phyloP scores from a whole-genome alignment of 2,329 filamentous ascomycete genomes.

The Gyromitra esculenta region DNA sequence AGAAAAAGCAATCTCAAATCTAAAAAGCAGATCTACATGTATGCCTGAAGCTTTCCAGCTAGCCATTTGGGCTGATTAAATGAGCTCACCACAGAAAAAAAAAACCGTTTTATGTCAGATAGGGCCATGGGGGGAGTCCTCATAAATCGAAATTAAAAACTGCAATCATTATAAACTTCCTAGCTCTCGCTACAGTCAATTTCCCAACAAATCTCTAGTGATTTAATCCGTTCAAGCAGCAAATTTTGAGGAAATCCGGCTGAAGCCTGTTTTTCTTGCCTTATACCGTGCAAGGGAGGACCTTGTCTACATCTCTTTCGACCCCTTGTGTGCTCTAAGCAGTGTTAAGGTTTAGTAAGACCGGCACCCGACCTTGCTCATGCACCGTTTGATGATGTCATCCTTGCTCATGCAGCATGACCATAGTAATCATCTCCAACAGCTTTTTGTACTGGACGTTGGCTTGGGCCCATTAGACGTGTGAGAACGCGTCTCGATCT shows the following conservation, averaged over 20 bases:
- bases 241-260: not conserved
- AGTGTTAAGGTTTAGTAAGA: not conserved
- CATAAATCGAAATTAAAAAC: not conserved
- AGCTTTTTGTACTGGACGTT: no score
- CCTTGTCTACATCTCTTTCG: not conserved
- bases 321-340: not conserved
- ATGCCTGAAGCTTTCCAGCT: not conserved
- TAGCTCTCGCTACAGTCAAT: not conserved
- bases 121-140: not conserved
- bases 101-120: not conserved
- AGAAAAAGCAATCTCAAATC: not conserved
- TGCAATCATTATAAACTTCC: not conserved
- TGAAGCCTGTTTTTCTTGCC: not conserved
- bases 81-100: not conserved
- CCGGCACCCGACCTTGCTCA: not conserved
- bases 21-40: not conserved
- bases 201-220: not conserved
- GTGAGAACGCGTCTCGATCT: not conserved
- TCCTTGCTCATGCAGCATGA: not conserved
- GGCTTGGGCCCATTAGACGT: no score
- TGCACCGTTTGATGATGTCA: not conserved
- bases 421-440: not conserved
- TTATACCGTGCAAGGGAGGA: not conserved
- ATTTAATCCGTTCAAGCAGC: not conserved
- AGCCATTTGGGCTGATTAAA: not conserved